phyloP scores from a whole-genome alignment of 305 asterid genomes.

The Fraxinus dipetala region DNA sequence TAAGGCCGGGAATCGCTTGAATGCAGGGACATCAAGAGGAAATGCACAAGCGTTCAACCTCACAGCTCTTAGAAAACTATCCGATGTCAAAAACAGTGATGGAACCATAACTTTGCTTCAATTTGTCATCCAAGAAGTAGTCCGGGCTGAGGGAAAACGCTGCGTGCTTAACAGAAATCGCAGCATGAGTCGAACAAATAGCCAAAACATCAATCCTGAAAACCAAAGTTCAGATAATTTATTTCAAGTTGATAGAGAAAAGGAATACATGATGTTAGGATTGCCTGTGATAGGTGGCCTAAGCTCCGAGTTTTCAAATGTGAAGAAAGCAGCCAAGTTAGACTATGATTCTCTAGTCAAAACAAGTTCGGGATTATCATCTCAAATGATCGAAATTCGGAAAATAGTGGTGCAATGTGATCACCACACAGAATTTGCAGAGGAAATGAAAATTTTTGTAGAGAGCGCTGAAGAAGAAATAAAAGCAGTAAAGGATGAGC shows the following conservation, averaged over 20 bases:
- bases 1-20: constrained; percentile 86
- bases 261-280: constrained; percentile 84
- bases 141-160: constrained; percentile 88
- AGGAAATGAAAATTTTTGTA: constrained; percentile 56
- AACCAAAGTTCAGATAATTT: constrained; percentile 26
- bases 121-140: constrained; percentile 88
- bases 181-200: constrained; percentile 43
- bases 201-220: constrained; percentile 33
- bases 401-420: constrained; percentile 33
- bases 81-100: constrained; percentile 84
- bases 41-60: constrained; percentile 88
- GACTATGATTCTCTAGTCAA: constrained; percentile 55
- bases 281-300: constrained; percentile 80
- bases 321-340: constrained; percentile 68
- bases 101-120: constrained; percentile 86
- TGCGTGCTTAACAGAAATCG: constrained; percentile 49
- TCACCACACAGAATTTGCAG: constrained; percentile 39
- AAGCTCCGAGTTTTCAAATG: constrained; percentile 66
- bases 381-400: constrained; percentile 39
- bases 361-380: constrained; percentile 38
- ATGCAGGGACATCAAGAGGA: constrained; percentile 86
- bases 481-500: constrained; percentile 48
- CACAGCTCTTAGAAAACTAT: constrained; percentile 69
- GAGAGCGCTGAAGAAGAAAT: constrained; percentile 61
- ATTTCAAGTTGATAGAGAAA: constrained; percentile 43